phyloP scores from a whole-genome alignment of 805 yeast species.

The Suhomyces pyralidae region DNA sequence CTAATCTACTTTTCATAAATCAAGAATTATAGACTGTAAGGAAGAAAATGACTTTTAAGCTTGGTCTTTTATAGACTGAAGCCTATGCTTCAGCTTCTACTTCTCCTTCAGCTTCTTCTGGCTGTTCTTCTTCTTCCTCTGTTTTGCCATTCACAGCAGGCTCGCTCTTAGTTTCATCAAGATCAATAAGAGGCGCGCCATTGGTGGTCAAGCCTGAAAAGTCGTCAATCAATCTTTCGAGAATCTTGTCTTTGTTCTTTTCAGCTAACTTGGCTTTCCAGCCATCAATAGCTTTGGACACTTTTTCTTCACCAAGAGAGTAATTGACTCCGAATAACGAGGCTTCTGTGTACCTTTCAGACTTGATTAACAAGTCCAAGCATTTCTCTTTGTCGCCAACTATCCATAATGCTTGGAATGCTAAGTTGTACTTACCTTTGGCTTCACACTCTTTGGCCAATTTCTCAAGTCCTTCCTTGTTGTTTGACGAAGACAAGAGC shows the following conservation, averaged over 20 bases:
- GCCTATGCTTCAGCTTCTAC: conserved; percentile 12
- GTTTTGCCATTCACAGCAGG: conserved; percentile 4
- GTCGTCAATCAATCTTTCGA: conserved; percentile 58
- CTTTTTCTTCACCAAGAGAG: conserved; percentile 40
- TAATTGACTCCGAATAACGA: conserved; percentile 76
- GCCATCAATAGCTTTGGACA: conserved; percentile 45
- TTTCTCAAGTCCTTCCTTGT: conserved; percentile 53
- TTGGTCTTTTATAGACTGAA: background rate
- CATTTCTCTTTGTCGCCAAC: conserved; percentile 68
- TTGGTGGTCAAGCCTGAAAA: conserved; percentile 17
- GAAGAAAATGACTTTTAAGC: background rate
- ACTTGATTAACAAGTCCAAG: conserved; percentile 59
- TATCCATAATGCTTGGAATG: conserved; percentile 89
- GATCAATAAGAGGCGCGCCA: conserved; percentile 16
- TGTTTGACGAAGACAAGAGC: conserved; percentile 77
- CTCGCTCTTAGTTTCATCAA: conserved; percentile 9
- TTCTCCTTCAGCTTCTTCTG: conserved; percentile 10
- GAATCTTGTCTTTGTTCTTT: conserved; percentile 53
- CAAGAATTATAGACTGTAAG: background rate
- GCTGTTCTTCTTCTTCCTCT: conserved; percentile 27
- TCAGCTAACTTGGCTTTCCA: conserved; percentile 66
- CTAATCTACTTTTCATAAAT: background rate
- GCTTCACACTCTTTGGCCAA: conserved; percentile 66
- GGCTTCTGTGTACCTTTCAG: conserved; percentile 80
- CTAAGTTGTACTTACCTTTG: conserved; percentile 83